Evolutionary conservation across 495 filamentous ascomycete genomes (phyloP), one percentile per base, ranked within the genome.

Genomic region (Cladorrhinum samala): DNA sequence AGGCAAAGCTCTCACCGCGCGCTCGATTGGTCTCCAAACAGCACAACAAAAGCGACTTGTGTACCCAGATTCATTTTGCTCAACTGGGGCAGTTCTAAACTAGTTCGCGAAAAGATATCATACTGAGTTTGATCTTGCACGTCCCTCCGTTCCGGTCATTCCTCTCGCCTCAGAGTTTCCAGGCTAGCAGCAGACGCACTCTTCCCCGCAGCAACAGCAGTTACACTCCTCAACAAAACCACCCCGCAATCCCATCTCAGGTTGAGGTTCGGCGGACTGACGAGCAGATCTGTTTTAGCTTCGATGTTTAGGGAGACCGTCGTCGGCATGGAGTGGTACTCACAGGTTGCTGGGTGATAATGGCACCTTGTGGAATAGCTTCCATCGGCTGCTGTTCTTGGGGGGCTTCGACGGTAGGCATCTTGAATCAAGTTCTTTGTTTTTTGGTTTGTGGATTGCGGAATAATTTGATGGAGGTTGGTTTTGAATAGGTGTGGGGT

Each of bases 341-440:
- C 37, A 67, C 64, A 14, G 59, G 61, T 40, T 67, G 64, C 49
- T 62, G 53, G 9, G 59, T 54, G 49, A 67, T 42, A n/a, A 61
- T 44, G 23, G 17, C 52, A 27, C 57, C 54, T 0, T 53, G 55
- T 3, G 63, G 50, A 13, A 54, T 24, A 20, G 54, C 56, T 49
- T 67, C 61, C 64, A 67, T 67, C 30, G 64, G 52, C 48, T 55
- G 53, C 42, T 67, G 61, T 40, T 64, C 58, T 45, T 62, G 52
- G 25, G 64, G 61, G 20, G 49, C 53, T 11, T 63, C 49, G 36
- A 44, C 42, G 48, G 61, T 23, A 56, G 63, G 63, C 60, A 66
- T 66, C 18, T 51, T 62, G n/a, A n/a, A n/a, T 37, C 9, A 3
- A 23, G 42, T 20, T 23, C 23, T 25, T 38, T 27, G 7, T n/a